These are phyloP conservation scores for Dioscorea zingiberensis DNA, from an alignment of 106 monocot species.

Conservation along the genomic window DNA sequence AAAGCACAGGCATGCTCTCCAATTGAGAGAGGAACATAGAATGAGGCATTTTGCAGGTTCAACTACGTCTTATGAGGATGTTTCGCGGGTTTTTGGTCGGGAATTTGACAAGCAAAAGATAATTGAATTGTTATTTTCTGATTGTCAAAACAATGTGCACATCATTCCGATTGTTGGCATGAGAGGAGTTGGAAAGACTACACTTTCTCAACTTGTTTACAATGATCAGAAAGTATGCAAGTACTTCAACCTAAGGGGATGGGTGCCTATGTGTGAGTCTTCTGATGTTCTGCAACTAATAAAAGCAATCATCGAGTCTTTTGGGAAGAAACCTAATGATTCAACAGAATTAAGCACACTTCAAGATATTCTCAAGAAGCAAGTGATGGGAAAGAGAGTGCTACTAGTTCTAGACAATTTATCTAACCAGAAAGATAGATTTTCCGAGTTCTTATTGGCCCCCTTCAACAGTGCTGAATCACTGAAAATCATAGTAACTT, in stretches of 20 bases:
- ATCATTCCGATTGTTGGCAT: neutral
- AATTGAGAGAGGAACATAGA: neutral
- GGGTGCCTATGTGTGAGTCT: constrained; percentile 17
- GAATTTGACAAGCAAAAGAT: neutral
- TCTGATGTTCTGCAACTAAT: constrained; percentile 6
- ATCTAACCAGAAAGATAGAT: constrained; percentile 2
- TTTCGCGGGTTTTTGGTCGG: neutral
- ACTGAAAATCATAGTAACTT: constrained; percentile 21
- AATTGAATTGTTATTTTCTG: neutral
- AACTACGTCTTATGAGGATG: no score
- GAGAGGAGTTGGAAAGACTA: constrained; percentile 21
- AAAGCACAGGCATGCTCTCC: neutral
- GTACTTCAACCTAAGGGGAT: constrained; percentile 6
- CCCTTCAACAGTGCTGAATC: neutral
- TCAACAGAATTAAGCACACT: neutral
- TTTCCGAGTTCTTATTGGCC: constrained; percentile 10
- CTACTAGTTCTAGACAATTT: constrained; percentile 29
- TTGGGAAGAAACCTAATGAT: neutral
- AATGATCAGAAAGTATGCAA: constrained; percentile 2
- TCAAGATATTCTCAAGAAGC: neutral
- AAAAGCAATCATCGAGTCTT: constrained; percentile 10
- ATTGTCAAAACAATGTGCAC: neutral
- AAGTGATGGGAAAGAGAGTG: constrained; percentile 16
- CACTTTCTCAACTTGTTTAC: constrained; percentile 27
- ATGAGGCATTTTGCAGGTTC: no score